Evolutionary conservation across 352 stramenopile genomes (phyloP).

Genomic region (Pseudoperonospora humuli): DNA sequence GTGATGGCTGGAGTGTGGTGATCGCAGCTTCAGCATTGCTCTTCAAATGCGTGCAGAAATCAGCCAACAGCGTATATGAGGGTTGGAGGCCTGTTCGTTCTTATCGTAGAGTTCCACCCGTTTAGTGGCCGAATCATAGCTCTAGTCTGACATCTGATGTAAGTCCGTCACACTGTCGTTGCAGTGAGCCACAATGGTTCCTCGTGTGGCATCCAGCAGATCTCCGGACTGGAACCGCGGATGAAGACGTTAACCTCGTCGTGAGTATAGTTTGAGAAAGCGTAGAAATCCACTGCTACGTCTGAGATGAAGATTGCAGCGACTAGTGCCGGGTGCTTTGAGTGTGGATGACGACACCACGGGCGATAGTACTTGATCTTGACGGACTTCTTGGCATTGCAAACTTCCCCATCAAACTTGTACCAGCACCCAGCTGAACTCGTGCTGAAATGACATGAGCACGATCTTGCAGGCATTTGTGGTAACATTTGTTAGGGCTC

Average conservation of each 20-base stretch:
- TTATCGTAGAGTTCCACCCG: slow-evolving; percentile 40
- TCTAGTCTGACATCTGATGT: slow-evolving; percentile 86
- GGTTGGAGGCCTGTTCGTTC: background rate
- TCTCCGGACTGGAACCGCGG: slow-evolving; percentile 30
- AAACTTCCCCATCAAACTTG: no score
- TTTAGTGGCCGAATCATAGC: slow-evolving; percentile 84
- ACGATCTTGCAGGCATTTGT: no score
- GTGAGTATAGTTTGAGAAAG: slow-evolving; percentile 47
- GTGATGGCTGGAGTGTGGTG: no score
- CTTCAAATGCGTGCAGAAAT: no score
- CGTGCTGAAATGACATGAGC: no score
- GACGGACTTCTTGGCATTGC: slow-evolving; percentile 3
- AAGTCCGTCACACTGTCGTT: slow-evolving; percentile 87
- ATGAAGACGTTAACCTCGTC: slow-evolving; percentile 41
- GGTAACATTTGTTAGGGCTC: no score
- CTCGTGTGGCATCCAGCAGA: slow-evolving; percentile 25
- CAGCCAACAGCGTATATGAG: no score
- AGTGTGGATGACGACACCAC: slow-evolving; percentile 6
- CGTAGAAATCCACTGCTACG: slow-evolving; percentile 53
- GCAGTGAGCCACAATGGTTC: slow-evolving; percentile 66
- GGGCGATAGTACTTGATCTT: slow-evolving; percentile 11
- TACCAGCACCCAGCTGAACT: no score
- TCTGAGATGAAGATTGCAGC: slow-evolving; percentile 46
- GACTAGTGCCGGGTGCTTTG: slow-evolving; percentile 22
- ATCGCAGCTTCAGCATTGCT: no score